Base-by-base conservation (phyloP, 2,329 filamentous ascomycete species). In the Fusarium tanahbumbuense region DNA sequence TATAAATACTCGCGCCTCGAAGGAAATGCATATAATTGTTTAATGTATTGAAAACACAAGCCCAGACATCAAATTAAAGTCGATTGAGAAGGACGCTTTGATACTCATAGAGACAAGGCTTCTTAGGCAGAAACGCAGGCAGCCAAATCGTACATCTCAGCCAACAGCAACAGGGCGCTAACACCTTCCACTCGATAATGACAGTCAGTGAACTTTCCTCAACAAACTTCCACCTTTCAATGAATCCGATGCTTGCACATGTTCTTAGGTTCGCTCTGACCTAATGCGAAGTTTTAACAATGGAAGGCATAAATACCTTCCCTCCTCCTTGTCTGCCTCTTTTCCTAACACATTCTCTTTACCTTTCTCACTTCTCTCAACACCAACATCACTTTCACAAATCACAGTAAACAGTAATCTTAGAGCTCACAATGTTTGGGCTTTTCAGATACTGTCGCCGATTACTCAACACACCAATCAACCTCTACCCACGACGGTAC, bases 81-180 rank as follows among this genome's bases (percentile, higher is more conserved):
- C 15, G 15, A 41, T 30, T n/a, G 30, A 12, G 12, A 5, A 62
- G 13, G 28, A 30, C 44, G 37, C 37, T 57, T 49, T 28, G 49
- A 15, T 48, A 44, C n/a, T 63, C 20, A 44, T 22, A 48, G 20
- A 9, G 37, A 63, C 23, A 48, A 63, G 20, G 34, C 28, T 42
- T 23, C 13, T 37, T 50, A 64, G 59, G 59, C 53, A 65, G 60
- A 59, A 65, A 27, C 23, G 40, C 30, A 64, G 61, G 50, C 50
- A 64, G 53, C 34, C 9, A 42, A 30, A 44, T 27, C 27, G 32
- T 25, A 11, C n/a, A n/a, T 8, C 18, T 32, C 10, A 40, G 55
- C 61, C 61, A 64, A 64, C 57, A 44, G 22, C 44, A 44, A 48
- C 30, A 44, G 13, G 18, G 10, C 34, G 34, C 34, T n/a, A n/a